These are phyloP conservation scores for Penicillium sp. DNA, from an alignment of 2,329 filamentous ascomycete genomes.

Conservation along the genomic window DNA sequence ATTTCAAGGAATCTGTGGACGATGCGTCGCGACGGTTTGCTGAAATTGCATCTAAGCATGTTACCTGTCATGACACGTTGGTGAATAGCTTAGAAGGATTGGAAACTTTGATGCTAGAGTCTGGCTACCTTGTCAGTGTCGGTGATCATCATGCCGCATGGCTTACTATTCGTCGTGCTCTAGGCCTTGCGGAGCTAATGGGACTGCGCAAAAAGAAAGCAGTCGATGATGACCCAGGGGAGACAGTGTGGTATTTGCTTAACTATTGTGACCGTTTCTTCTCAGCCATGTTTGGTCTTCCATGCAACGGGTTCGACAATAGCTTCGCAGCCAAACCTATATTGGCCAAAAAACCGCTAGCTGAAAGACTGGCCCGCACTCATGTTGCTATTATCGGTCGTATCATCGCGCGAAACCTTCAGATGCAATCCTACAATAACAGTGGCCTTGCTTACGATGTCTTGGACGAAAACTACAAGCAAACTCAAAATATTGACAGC, in stretches of 20 bases:
- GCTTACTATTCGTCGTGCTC: conserved; percentile 45
- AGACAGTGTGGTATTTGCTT: conserved; percentile 32
- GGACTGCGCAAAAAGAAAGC: conserved; percentile 33
- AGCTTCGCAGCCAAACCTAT: background rate
- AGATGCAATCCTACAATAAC: conserved; percentile 10
- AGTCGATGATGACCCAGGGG: conserved; percentile 17
- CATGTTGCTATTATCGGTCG: conserved; percentile 16
- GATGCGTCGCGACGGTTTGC: conserved; percentile 13
- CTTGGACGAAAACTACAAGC: background rate
- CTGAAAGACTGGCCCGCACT: conserved; percentile 15
- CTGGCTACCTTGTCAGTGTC: conserved; percentile 50
- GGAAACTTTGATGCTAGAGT: conserved; percentile 47
- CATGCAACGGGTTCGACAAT: conserved; percentile 31
- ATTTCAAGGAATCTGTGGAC: conserved; percentile 9
- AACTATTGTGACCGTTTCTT: conserved; percentile 46
- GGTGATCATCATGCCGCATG: conserved; percentile 51
- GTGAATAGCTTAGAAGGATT: conserved; percentile 47
- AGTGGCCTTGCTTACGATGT: background rate
- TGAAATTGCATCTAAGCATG: conserved; percentile 14
- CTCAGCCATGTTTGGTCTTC: conserved; percentile 49
- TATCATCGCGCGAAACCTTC: conserved; percentile 18
- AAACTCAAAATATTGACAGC: conserved; percentile 19
- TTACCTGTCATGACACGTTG: conserved; percentile 46
- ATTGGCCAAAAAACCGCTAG: background rate
- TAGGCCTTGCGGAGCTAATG: conserved; percentile 48